Percentiles rank a stretch among this genome's conserved stretches.
phyloP scores from a whole-genome alignment of 306 rosid genomes.

The Glycine tomentella region DNA sequence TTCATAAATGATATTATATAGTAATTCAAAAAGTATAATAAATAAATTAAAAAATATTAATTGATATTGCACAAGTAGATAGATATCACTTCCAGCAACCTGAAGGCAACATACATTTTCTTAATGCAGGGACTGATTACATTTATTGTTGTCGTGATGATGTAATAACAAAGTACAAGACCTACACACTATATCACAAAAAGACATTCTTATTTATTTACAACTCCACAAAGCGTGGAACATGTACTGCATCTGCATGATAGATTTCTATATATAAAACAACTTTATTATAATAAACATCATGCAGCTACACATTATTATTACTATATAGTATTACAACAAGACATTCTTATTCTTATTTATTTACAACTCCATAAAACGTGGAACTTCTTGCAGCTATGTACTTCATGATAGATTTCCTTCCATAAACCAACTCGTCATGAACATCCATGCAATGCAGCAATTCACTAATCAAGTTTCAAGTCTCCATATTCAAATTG shows the following conservation, averaged over 20 bases:
- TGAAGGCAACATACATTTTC: no score
- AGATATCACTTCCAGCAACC: no score
- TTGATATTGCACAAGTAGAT: no score
- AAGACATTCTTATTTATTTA: constrained; percentile 39
- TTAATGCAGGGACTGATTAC: no score
- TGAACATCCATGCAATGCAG: neutral
- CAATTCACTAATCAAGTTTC: neutral
- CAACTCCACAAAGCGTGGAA: constrained; percentile 2
- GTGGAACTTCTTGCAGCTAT: neutral
- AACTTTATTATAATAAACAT: neutral
- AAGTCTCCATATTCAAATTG: neutral
- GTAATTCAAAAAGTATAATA: no score
- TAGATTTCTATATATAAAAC: neutral
- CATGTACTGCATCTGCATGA: neutral
- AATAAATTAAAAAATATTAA: no score
- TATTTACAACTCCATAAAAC: constrained; percentile 19
- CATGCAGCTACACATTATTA: neutral
- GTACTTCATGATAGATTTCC: neutral
- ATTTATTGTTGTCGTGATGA: no score
- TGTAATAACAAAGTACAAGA: no score
- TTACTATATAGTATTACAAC: neutral
- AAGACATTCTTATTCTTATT: constrained; percentile 2
- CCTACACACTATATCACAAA: neutral
- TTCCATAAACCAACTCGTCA: neutral
- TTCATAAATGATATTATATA: no score